Base-by-base conservation (phyloP, 805 yeast genomes). In the Spathaspora hagerdaliae region DNA sequence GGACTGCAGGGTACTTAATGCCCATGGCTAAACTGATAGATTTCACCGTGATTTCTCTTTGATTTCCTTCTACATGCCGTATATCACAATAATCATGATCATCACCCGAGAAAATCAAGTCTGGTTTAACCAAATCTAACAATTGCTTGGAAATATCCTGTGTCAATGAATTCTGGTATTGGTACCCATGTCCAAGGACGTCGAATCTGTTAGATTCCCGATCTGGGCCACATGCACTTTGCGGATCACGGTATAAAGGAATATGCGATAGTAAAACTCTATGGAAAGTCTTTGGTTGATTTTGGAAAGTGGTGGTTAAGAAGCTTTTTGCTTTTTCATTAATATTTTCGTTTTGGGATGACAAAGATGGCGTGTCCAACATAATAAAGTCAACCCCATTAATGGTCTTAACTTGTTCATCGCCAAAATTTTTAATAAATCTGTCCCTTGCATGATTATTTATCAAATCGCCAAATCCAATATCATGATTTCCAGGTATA, bases 81-180 rank as follows among this genome's bases (percentile, higher is more conserved):
- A 84, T 75, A 51, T 85, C 88, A 64, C 99, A 94, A 54, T 89
- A 90, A 60, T 94, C 99, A 65, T 94, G 99, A 61, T 94, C 99
- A 60, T 94, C 99, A 1, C 99, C 99, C 2, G 95, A 79, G 58
- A 89, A 87, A 2, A 87, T 74, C 7, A 83, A 61, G 15, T 71
- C 69, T 0, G 99, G 99, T 39, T 75, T 64, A 0, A 92, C 61
- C 10, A 67, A 68, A 6, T 71, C 56, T 36, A 94, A 63, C 5
- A 94, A 72, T 29, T 78, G 75, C 26, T 76, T 69, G 0, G 94
- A 71, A 6, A 85, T 57, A 4, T 74, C 77, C 11, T 75, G 67
- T 38, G 79, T 83, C 5, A 94, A 70, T 19, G 86, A 90, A 0
- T 96, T 91, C 63, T 91, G 95, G 63, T 88, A 94, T 60, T 94